Evolutionary conservation across 495 filamentous ascomycete genomes (phyloP), one percentile per base, ranked within the genome.

Genomic region (Talaromyces adpressus): DNA sequence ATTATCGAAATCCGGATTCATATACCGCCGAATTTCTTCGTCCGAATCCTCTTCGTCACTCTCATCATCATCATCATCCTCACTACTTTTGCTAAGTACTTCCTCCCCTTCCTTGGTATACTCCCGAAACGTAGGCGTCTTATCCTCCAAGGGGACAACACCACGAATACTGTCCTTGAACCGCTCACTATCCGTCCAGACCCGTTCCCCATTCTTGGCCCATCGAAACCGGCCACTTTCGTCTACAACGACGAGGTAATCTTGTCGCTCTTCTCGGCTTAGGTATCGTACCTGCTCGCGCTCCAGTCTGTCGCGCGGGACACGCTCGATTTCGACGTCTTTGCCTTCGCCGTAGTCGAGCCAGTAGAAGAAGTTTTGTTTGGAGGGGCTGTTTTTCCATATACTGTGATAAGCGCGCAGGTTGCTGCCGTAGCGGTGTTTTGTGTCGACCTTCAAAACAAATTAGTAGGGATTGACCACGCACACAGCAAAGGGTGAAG

Each of bases 321-420:
- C 89, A 9, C 79, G 73, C 5, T 79, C 73, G 11, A 90, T 68
- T 45, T 87, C 82, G 29, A 90, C 67, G 27, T 77, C 67, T 36
- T 73, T 81, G 6, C 90, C 90, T 45, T 86, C 88, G 3, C 93
- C 93, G 57, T 90, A 76, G 71, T 97, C 93, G n/a, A 97, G 80
- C 92, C 93, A 97, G 73, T 91, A 92, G 72, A 96, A 97, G 80
- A 95, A 97, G 69, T 93, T 96, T 72, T 97, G 87, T 7, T 83
- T 83, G 0, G 90, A 93, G 11, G 88, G 79, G 2, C 83, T 77
- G 62, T 82, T 82, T 72, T 92, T 91, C 93, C 93, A 97, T 62
- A 87, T 84, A 41, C 82, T 80, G 70, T 97, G 93, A 67, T 97
- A 97, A 12, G 83, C 81, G n/a, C 88, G 81, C 36, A 97, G 75